phyloP scores from a whole-genome alignment of 768 basidiomycete genomes.

The Lactarius psammicola region DNA sequence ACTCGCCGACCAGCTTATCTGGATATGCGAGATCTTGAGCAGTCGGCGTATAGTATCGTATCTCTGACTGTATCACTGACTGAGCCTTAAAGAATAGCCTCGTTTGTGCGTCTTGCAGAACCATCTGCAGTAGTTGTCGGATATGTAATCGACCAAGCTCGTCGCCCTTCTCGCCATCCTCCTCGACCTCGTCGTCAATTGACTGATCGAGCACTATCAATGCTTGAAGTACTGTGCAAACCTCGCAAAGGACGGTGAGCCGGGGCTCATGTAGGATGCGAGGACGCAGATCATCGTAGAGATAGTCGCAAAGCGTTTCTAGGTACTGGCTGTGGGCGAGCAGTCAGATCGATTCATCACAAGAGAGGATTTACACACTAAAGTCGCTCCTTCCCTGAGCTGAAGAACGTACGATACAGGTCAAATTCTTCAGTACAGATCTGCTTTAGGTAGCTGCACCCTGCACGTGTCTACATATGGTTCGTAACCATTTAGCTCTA shows the following conservation, averaged over 20 bases:
- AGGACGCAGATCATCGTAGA: conserved; percentile 94
- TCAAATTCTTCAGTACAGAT: conserved; percentile 88
- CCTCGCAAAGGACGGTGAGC: conserved; percentile 85
- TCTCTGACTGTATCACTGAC: conserved; percentile 84
- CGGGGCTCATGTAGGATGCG: conserved; percentile 92
- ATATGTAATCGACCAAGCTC: conserved; percentile 69
- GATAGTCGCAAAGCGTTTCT: conserved; percentile 87
- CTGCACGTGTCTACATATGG: conserved; percentile 71
- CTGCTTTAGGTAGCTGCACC: conserved; percentile 90
- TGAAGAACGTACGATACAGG: conserved; percentile 83
- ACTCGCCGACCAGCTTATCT: conserved; percentile 69
- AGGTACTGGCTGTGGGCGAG: conserved; percentile 68
- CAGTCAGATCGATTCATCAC: background rate
- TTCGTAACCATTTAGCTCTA: conserved; percentile 5
- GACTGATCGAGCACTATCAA: conserved; percentile 89
- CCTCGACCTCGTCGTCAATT: conserved; percentile 36
- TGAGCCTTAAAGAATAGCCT: conserved; percentile 95
- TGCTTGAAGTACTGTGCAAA: conserved; percentile 94
- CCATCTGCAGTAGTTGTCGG: conserved; percentile 78
- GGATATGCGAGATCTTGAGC: conserved; percentile 85
- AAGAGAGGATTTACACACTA: conserved; percentile 49
- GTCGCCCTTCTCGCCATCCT: conserved; percentile 38
- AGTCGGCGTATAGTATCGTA: conserved; percentile 76
- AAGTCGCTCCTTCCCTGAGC: conserved; percentile 72
- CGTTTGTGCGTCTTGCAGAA: conserved; percentile 95